phyloP scores from a whole-genome alignment of 345 rosid species.

The Populus ilicifolia region DNA sequence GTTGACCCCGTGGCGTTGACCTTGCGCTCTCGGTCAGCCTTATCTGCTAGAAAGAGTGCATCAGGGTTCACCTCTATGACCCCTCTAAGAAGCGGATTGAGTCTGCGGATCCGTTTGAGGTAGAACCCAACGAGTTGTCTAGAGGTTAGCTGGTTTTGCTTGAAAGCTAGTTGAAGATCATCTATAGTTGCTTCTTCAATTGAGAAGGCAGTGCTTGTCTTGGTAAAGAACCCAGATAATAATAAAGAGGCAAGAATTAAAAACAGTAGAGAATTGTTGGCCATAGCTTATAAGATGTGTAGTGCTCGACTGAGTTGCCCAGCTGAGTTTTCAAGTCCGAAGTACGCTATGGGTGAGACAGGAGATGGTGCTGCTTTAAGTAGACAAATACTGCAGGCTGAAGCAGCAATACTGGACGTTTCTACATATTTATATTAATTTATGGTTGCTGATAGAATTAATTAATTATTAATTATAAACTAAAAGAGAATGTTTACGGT shows the following conservation, averaged over 20 bases:
- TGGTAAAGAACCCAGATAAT: not conserved
- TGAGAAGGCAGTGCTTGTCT: slow-evolving; percentile 6
- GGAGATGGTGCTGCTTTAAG: too few relatives aligned
- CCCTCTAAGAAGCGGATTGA: slow-evolving; percentile 34
- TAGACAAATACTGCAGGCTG: too few relatives aligned
- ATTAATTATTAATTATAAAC: too few relatives aligned
- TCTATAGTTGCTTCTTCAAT: slow-evolving; percentile 39
- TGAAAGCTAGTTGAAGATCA: slow-evolving; percentile 33
- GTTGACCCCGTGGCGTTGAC: slow-evolving; percentile 8
- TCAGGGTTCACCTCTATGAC: slow-evolving; percentile 16
- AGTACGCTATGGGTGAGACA: too few relatives aligned
- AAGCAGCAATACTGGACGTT: too few relatives aligned
- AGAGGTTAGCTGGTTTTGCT: slow-evolving; percentile 36
- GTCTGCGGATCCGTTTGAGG: slow-evolving; percentile 7
- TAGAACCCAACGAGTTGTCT: slow-evolving; percentile 25
- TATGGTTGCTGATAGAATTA: too few relatives aligned
- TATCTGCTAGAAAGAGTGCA: slow-evolving; percentile 5
- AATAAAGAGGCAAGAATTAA: not conserved
- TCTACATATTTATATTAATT: too few relatives aligned
- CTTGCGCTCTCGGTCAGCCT: slow-evolving; percentile 23
- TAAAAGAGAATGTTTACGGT: too few relatives aligned
- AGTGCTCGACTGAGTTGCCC: too few relatives aligned
- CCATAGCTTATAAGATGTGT: too few relatives aligned
- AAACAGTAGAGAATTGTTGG: not conserved
- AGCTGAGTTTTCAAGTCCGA: too few relatives aligned